Conservation (phyloP, 106 monocot species). For the Phalaenopsis equestris region DNA sequence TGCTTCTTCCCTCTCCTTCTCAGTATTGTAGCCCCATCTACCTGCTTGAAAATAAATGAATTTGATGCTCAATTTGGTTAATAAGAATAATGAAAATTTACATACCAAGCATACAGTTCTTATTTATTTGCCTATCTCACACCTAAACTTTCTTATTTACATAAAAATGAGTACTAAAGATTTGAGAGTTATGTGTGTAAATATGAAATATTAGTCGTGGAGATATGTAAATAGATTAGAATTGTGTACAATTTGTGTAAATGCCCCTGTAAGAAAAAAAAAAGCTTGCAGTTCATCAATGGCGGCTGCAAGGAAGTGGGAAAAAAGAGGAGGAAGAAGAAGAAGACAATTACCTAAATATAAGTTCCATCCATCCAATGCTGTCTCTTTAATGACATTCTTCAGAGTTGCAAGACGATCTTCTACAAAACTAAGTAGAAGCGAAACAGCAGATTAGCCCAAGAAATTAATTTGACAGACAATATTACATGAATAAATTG, state of each 20-base stretch:
- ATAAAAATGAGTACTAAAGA: no score
- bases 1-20: constrained; percentile 75
- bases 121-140: no score
- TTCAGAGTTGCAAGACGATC: constrained; percentile 87
- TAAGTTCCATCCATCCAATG: constrained; percentile 76
- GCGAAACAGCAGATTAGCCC: background rate
- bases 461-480: background rate
- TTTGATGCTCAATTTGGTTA: background rate
- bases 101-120: no score
- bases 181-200: no score
- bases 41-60: constrained; percentile 34
- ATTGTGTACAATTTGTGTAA: no score
- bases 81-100: no score
- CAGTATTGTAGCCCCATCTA: constrained; percentile 97
- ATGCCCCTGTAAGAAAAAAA: background rate
- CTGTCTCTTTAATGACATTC: constrained; percentile 89
- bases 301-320: background rate
- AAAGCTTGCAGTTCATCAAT: background rate
- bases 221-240: no score
- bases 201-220: no score
- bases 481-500: no score
- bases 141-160: no score
- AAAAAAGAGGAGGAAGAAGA: background rate
- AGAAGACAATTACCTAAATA: constrained; percentile 63
- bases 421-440: constrained; percentile 73